Base-by-base conservation (phyloP, 768 basidiomycete species). In the Kwoniella heveanensis region DNA sequence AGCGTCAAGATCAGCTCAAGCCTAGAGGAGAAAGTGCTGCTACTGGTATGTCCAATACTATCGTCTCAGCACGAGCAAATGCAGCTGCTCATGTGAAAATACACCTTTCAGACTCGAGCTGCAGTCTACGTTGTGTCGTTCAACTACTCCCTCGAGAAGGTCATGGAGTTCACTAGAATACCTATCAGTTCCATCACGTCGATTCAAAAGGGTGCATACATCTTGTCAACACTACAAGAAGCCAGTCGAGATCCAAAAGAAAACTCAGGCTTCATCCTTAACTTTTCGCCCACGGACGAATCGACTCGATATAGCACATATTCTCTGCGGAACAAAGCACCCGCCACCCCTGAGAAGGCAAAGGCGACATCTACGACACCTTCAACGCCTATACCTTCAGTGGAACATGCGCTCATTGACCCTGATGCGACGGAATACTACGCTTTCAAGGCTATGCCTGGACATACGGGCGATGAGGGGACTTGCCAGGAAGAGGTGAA, bases 1-100 rank as follows among this genome's bases (percentile, higher is more conserved):
- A 90, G 90, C 71, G 81, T 83, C 54, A 90, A 84, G 77, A 74
- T 90, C 7, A 85, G 86, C n/a, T 85, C 89, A 44, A 88, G 86
- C 68, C 92, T 92, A 66, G 94, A 97, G 81, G 96, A 98, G 83
- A 98, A 97, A 78, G 87, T 99, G 2, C 66, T 98, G 19, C 80
- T 99, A 0, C 78, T 98, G 79, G 93, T 93, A 56, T 61, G 90
- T 83, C 12, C 5, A n/a, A n/a, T n/a, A n/a, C n/a, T n/a, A n/a
- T n/a, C n/a, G n/a, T n/a, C n/a, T n/a, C n/a, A n/a, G n/a, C n/a
- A n/a, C n/a, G n/a, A n/a, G n/a, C n/a, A n/a, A n/a, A n/a, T n/a
- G n/a, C n/a, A n/a, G n/a, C n/a, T n/a, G n/a, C 32, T 32, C 32
- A 32, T 32, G 13, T 32, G n/a, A n/a, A n/a, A n/a, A n/a, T n/a